phyloP scores from a whole-genome alignment of 139 green algal genomes.

The Chlamydomonas eustigma region DNA sequence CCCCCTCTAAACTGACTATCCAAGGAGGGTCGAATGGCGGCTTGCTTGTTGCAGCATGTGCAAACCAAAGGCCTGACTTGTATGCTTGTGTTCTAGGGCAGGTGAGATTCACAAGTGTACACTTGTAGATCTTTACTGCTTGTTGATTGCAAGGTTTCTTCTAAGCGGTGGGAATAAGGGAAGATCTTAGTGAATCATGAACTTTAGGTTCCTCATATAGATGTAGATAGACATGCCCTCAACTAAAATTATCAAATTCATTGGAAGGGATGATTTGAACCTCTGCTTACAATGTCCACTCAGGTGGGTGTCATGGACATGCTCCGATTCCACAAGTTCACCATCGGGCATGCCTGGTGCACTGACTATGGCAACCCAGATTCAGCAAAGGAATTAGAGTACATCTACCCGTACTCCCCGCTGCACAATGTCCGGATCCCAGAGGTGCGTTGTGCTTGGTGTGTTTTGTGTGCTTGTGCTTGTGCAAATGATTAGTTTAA shows the following conservation, averaged over 20 bases:
- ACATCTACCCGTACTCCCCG: constrained; percentile 71
- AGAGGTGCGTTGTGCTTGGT: constrained; percentile 15
- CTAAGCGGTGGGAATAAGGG: too few species aligned
- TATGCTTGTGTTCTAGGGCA: constrained; percentile 73
- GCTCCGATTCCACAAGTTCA: constrained; percentile 95
- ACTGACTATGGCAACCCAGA: constrained; percentile 72
- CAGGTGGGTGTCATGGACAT: constrained; percentile 92
- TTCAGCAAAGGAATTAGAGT: constrained; percentile 21
- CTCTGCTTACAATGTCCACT: too few species aligned
- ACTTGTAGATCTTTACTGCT: too few species aligned
- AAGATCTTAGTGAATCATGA: too few species aligned
- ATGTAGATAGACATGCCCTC: too few species aligned
- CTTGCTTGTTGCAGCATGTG: constrained; percentile 86
- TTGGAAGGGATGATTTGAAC: too few species aligned
- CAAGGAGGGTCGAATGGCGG: constrained; percentile 87
- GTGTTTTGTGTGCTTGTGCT: too few species aligned
- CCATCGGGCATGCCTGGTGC: constrained; percentile 82
- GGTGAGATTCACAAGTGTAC: too few species aligned
- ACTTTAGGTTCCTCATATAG: too few species aligned
- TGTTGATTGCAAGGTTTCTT: too few species aligned
- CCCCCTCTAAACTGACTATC: constrained; percentile 13
- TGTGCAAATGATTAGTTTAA: too few species aligned
- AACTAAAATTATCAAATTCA: too few species aligned
- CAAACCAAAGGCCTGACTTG: constrained; percentile 91
- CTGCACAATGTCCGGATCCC: constrained; percentile 88